A percentile compares a stretch with the other conserved stretches of the same genome.
Conservation (phyloP, 495 filamentous ascomycete species). For the Penicillium dipodomyicola region DNA sequence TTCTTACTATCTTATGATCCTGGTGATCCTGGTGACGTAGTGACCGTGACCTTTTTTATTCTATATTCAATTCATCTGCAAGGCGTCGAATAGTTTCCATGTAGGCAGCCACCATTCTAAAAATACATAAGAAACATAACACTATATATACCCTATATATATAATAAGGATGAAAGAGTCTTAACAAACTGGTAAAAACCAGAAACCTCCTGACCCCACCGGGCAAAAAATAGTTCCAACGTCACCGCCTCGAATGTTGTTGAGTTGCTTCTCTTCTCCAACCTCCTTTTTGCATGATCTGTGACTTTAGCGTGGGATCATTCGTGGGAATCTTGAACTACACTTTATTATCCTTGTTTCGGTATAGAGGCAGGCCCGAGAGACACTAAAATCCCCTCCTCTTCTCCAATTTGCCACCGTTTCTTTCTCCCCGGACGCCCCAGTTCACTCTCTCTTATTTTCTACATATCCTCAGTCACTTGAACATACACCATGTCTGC, state of each 20-base stretch:
- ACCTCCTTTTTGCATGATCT: slow-evolving; percentile 3
- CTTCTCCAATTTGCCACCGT: slow-evolving; percentile 17
- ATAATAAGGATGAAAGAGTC: too few species aligned
- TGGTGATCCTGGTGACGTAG: neutral
- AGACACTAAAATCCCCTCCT: neutral
- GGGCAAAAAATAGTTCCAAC: slow-evolving; percentile 25
- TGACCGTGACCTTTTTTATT: neutral
- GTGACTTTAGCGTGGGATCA: neutral
- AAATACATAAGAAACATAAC: neutral
- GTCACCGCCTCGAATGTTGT: slow-evolving; percentile 35
- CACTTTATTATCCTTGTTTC: slow-evolving; percentile 3
- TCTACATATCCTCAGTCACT: neutral
- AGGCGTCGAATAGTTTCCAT: neutral
- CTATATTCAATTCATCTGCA: neutral
- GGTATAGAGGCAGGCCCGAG: slow-evolving; percentile 3
- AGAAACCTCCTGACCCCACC: slow-evolving; percentile 3
- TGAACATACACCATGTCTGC: slow-evolving; percentile 33
- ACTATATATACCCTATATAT: too few species aligned
- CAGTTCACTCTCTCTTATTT: neutral
- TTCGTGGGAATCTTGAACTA: neutral
- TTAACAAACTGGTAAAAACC: too few species aligned
- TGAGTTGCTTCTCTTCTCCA: slow-evolving; percentile 2
- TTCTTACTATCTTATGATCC: neutral
- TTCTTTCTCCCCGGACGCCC: slow-evolving; percentile 8
- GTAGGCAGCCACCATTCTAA: neutral